Evolutionary conservation across 257 asterid genomes (phyloP), one percentile per base, ranked within the genome.

Genomic region (Agastache rugosa): DNA sequence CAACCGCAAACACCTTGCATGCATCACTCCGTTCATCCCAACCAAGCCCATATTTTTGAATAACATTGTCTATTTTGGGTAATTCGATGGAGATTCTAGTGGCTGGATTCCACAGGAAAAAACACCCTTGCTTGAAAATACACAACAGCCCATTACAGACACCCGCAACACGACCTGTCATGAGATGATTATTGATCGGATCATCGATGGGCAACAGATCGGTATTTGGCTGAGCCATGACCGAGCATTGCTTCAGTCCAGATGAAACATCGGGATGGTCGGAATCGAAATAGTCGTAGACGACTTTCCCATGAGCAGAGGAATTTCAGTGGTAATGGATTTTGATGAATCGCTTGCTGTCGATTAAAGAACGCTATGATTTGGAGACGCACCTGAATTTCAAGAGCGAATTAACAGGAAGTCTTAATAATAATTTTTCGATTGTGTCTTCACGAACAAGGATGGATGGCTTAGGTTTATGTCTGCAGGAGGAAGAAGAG

Each of bases 381-480:
- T 63, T 82, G 16, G 83, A 73, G 66, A 79, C 83, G 20, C 74
- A 79, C 73, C 53, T 83, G 75, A 83, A 71, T 71, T 11, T 79
- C 70, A 81, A 23, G 41, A 85, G 69, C 1, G 82, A 71, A 54
- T 75, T 64, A 5, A 81, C 85, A 1, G 90, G 83, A 14, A 83
- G 29, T 25, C 29, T 25, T 25, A n/a, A n/a, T n/a, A n/a, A n/a
- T n/a, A n/a, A n/a, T n/a, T n/a, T n/a, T n/a, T n/a, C n/a, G n/a
- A n/a, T n/a, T n/a, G n/a, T n/a, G n/a, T n/a, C n/a, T n/a, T n/a
- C n/a, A n/a, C n/a, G 29, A 25, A 25, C 2, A 25, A 25, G 2
- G 1, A 25, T 25, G 29, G 29, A 25, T 25, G 29, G 29, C 2
- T 25, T 25, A 25, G 29, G 29, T 25, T 25, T 25, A 25, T 25